Conservation (phyloP, 495 filamentous ascomycete genomes). For the Pseudomonodictys pantanalensis region DNA sequence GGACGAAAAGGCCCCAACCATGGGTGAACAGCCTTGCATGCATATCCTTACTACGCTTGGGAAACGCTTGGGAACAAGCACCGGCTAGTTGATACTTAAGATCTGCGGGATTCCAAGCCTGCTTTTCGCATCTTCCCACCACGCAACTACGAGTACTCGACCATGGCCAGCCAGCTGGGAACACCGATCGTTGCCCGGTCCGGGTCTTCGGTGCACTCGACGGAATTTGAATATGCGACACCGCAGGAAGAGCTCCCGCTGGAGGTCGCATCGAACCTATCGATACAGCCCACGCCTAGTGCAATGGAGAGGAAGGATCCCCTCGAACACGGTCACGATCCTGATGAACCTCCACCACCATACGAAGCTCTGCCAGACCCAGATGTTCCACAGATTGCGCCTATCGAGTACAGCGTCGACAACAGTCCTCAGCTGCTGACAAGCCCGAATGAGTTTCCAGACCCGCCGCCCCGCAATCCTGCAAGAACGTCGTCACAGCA, state of each 20-base stretch:
- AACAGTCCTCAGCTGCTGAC: slow-evolving; percentile 23
- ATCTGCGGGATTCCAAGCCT: too few relatives aligned
- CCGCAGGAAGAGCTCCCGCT: slow-evolving; percentile 16
- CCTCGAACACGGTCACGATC: slow-evolving; percentile 1
- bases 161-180: too few relatives aligned
- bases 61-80: too few relatives aligned
- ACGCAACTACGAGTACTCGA: too few relatives aligned
- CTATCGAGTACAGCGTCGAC: slow-evolving; percentile 26
- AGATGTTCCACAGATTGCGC: slow-evolving; percentile 20
- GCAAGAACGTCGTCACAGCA: neutral
- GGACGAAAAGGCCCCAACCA: too few relatives aligned
- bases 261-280: slow-evolving; percentile 15
- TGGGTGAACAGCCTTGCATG: too few relatives aligned
- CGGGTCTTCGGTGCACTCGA: too few relatives aligned
- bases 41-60: too few relatives aligned
- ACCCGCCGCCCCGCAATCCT: slow-evolving; percentile 15
- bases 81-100: too few relatives aligned
- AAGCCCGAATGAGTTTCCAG: slow-evolving; percentile 5
- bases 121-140: too few relatives aligned
- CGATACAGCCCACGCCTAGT: neutral
- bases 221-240: too few relatives aligned
- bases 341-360: slow-evolving; percentile 29
- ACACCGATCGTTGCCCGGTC: too few relatives aligned
- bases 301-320: neutral
- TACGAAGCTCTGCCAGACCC: slow-evolving; percentile 10